phyloP scores from a whole-genome alignment of 2,329 filamentous ascomycete species.

The Ophiostoma montium region DNA sequence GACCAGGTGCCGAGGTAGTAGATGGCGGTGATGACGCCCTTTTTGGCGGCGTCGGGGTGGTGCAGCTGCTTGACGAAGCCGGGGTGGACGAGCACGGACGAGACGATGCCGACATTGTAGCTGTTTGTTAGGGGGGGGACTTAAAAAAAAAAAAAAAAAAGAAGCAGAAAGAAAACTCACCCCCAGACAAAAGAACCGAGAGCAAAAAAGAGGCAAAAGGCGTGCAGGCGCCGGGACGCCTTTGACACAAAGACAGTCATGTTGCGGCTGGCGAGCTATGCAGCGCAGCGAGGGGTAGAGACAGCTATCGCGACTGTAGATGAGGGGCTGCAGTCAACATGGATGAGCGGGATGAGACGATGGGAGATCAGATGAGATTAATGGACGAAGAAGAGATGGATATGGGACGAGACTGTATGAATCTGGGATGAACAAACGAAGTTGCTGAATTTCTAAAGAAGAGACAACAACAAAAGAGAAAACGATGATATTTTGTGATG shows the following conservation, averaged over 20 bases:
- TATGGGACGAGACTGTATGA: too few species aligned
- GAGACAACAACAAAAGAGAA: too few species aligned
- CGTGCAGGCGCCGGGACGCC: constrained; percentile 28
- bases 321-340: too few species aligned
- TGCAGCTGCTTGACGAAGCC: constrained; percentile 36
- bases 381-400: too few species aligned
- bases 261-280: not conserved
- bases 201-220: constrained; percentile 36
- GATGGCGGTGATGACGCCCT: constrained; percentile 38
- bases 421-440: too few species aligned
- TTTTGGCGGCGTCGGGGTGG: constrained; percentile 29
- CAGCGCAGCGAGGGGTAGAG: not conserved
- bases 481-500: too few species aligned
- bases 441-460: too few species aligned
- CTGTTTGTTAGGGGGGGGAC: constrained; percentile 17
- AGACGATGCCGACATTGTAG: constrained; percentile 44
- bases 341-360: too few species aligned
- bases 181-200: constrained; percentile 44
- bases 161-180: constrained; percentile 19
- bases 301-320: not conserved
- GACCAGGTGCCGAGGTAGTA: constrained; percentile 44
- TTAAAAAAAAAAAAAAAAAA: not conserved
- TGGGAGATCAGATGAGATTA: too few species aligned
- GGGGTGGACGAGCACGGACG: constrained; percentile 40
- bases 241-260: constrained; percentile 17